A percentile compares a stretch with the other conserved stretches of the same genome.
These are phyloP conservation scores for Choiromyces venosus DNA, from an alignment of 495 filamentous ascomycete species.

Conservation along the genomic window DNA sequence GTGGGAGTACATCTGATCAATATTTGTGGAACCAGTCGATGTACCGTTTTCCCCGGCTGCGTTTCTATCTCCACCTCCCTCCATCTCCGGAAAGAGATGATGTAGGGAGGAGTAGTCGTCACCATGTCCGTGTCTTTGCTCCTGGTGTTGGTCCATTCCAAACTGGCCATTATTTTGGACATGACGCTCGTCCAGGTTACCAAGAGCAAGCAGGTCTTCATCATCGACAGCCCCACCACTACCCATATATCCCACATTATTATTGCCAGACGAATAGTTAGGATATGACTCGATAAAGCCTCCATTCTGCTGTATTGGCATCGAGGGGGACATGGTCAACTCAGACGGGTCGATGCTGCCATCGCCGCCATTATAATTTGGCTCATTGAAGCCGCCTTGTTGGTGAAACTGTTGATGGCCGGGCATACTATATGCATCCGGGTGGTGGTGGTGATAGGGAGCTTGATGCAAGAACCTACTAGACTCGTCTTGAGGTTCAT, in stretches of 20 bases:
- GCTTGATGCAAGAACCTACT: constrained; percentile 43
- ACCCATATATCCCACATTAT: constrained; percentile 33
- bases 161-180: constrained; percentile 32
- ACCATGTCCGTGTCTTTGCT: constrained; percentile 24
- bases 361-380: constrained; percentile 46
- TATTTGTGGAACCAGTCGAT: constrained; percentile 30
- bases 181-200: constrained; percentile 18
- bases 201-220: constrained; percentile 38
- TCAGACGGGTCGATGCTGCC: constrained; percentile 78
- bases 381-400: constrained; percentile 58
- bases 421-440: constrained; percentile 54
- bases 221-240: constrained; percentile 28
- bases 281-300: constrained; percentile 38
- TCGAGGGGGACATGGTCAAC: constrained; percentile 59
- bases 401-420: constrained; percentile 59
- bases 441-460: constrained; percentile 22
- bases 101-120: constrained; percentile 23
- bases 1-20: constrained; percentile 59
- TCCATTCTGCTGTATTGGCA: constrained; percentile 41
- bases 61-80: constrained; percentile 23
- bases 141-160: constrained; percentile 27
- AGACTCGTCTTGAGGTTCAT: constrained; percentile 64
- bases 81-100: constrained; percentile 31
- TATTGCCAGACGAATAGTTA: constrained; percentile 27
- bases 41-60: constrained; percentile 30